Evolutionary conservation across 140 eudicot species (phyloP), one percentile per base, ranked within the genome.

Genomic region (Bidens hawaiensis): DNA sequence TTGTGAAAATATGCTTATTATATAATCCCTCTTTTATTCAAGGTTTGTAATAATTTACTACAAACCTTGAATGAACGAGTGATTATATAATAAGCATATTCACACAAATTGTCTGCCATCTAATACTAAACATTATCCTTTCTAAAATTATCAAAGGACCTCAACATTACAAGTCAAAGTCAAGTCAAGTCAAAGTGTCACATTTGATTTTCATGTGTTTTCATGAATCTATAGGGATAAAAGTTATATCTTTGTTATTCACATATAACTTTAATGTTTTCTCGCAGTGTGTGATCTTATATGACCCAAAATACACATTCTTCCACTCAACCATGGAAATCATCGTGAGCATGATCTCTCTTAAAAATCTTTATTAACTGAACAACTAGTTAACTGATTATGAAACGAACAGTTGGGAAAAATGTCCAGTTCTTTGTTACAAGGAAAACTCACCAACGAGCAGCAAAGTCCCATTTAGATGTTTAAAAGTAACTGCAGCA

Each of bases 391-490:
- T 2, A 34, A 8, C 42, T 34, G 3, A 34, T 7, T 7, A 1
- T 34, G 42, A 3, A 34, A 34, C 49, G 38, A 53, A 24, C 6
- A 0, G 22, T 0, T 22, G n/a, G 24, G 38, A 65, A 19, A 31
- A 7, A 21, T 19, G 3, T 41, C 33, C 24, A 4, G 2, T 25
- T 50, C 11, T 14, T 53, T 24, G 30, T 23, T 23, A 5, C 27
- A 40, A 15, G 53, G 45, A 60, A 60, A 61, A 69, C 80, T 76
- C 50, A 62, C 77, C 36, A 73, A 70, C 31, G 81, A 76, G 59
- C 70, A 76, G 77, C 81, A 76, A 64, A 48, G 42, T 40, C 81
- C 77, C 81, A 76, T 76, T 64, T 28, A 23, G 63, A 70, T 49
- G 56, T 34, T 57, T 9, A 10, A 24, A 31, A 17, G 43, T 24